phyloP scores from a whole-genome alignment of 1,284 basidiomycete species.

The Pyrrhoderma lamaoense region DNA sequence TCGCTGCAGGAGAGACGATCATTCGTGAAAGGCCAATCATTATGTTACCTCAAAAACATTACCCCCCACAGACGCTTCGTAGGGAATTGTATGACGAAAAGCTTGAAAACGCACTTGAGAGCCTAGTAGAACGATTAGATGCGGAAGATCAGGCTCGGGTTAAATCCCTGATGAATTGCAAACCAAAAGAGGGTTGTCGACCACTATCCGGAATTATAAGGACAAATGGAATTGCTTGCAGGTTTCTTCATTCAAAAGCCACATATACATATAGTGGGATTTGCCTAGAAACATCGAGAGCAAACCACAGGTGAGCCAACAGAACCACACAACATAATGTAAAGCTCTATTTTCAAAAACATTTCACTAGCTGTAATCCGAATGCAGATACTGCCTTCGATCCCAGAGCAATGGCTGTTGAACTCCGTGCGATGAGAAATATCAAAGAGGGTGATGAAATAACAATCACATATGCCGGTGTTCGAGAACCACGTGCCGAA shows the following conservation, averaged over 20 bases:
- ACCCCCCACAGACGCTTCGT: no score
- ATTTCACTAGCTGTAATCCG: background rate
- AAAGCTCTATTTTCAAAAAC: background rate
- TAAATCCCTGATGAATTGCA: constrained; percentile 1
- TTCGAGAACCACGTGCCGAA: constrained; percentile 9
- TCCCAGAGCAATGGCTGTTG: constrained; percentile 25
- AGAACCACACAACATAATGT: background rate
- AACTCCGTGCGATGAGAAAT: constrained; percentile 25
- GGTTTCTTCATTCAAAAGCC: background rate
- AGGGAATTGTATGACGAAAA: no score
- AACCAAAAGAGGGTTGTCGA: background rate
- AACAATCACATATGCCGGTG: constrained; percentile 24
- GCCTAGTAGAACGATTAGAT: no score
- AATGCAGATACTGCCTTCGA: constrained; percentile 21
- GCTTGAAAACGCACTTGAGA: no score
- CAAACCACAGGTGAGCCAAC: background rate
- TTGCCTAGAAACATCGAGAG: background rate
- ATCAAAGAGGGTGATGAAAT: constrained; percentile 31
- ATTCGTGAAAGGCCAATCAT: no score
- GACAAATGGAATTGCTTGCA: background rate
- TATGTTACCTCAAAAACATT: no score
- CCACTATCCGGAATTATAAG: background rate
- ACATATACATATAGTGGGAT: background rate
- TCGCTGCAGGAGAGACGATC: no score
- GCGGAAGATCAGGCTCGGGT: no score